Evolutionary conservation across 1,139 yeast genomes (phyloP).

Genomic region (Lodderomyces theae): DNA sequence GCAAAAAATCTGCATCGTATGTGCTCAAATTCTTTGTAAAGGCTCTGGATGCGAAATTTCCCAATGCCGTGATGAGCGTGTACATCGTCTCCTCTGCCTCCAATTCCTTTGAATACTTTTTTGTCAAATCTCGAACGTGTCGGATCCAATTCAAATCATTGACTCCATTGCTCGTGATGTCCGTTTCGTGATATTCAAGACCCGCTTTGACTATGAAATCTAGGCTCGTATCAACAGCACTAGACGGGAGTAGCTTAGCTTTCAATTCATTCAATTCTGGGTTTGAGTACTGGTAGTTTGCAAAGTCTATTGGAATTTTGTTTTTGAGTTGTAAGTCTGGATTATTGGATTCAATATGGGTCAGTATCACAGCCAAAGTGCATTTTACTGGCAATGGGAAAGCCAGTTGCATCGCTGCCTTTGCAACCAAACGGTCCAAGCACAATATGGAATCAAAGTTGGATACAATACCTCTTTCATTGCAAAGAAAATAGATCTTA

Average conservation of each 20-base stretch:
- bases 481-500: slow-evolving; percentile 22
- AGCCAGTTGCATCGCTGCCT: neutral
- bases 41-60: slow-evolving; percentile 34
- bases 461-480: slow-evolving; percentile 18
- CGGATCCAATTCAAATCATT: slow-evolving; percentile 25
- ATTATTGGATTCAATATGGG: neutral
- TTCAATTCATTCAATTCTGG: slow-evolving; percentile 1
- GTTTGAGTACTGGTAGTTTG: neutral
- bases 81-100: slow-evolving; percentile 19
- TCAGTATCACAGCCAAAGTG: neutral
- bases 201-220: slow-evolving; percentile 3
- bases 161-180: neutral
- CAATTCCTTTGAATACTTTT: slow-evolving; percentile 7
- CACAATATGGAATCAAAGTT: slow-evolving; percentile 16
- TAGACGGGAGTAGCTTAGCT: neutral
- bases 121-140: slow-evolving; percentile 15
- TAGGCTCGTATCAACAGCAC: neutral
- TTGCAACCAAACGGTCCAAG: neutral
- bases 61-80: slow-evolving; percentile 38
- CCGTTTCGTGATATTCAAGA: neutral
- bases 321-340: neutral
- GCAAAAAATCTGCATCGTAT: neutral
- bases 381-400: slow-evolving; percentile 1
- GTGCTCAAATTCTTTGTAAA: neutral
- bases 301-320: neutral